These are phyloP conservation scores for Stentor coeruleus DNA, from an alignment of 73 alveolate species.

Conservation along the genomic window DNA sequence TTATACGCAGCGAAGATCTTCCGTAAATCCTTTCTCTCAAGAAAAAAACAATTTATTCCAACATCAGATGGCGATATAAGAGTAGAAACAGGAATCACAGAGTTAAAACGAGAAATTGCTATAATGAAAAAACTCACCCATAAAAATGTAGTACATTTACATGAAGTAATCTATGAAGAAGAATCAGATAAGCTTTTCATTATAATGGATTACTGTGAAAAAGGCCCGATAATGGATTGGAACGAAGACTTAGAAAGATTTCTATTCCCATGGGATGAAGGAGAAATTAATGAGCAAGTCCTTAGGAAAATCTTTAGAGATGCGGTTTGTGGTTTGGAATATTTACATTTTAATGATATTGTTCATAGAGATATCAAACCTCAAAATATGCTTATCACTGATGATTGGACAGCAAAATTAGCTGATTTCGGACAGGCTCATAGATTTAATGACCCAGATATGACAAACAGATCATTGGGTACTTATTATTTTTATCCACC, in stretches of 20 bases:
- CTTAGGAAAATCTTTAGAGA: constrained; percentile 61
- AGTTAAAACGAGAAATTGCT: constrained; percentile 85
- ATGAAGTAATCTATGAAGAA: constrained; percentile 91
- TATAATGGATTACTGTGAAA: constrained; percentile 84
- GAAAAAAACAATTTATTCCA: constrained; percentile 58
- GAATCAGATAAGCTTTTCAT: constrained; percentile 86
- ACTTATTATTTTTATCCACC: constrained; percentile 97
- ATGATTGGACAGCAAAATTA: constrained; percentile 71
- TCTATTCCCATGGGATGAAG: constrained; percentile 45
- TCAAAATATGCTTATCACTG: constrained; percentile 84
- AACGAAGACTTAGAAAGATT: constrained; percentile 73
- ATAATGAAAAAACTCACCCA: constrained; percentile 91
- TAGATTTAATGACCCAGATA: constrained; percentile 56
- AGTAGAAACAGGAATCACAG: constrained; percentile 62
- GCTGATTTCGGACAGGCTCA: constrained; percentile 92
- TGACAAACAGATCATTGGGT: constrained; percentile 76
- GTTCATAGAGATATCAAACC: constrained; percentile 97
- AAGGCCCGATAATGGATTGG: constrained; percentile 89
- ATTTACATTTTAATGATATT: constrained; percentile 76
- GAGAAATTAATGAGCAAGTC: constrained; percentile 45
- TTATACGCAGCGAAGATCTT: constrained; percentile 79
- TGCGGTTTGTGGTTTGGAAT: constrained; percentile 61
- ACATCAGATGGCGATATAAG: constrained; percentile 66
- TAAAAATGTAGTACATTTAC: constrained; percentile 72
- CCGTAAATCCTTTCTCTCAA: constrained; percentile 51